Conservation (phyloP, 805 yeast genomes). For the Pichia paraexigua region DNA sequence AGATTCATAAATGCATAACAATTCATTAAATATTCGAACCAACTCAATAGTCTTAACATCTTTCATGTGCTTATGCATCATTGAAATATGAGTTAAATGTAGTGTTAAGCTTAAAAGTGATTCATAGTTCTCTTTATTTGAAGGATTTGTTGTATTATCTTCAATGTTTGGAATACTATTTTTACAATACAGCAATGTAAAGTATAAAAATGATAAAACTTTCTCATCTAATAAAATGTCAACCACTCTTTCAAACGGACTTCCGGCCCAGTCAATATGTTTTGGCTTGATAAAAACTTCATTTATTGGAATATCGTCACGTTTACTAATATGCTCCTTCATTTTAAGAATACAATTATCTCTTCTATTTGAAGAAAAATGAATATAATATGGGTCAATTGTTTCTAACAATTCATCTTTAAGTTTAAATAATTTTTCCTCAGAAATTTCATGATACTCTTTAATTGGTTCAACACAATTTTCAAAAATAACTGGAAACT, state of each 20-base stretch:
- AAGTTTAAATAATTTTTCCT: slow-evolving; percentile 48
- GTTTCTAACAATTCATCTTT: slow-evolving; percentile 45
- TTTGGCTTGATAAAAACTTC: slow-evolving; percentile 55
- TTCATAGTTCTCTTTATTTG: slow-evolving; percentile 30
- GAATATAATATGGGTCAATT: slow-evolving; percentile 78
- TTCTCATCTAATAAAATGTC: slow-evolving; percentile 44
- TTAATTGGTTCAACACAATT: slow-evolving; percentile 48
- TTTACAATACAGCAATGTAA: slow-evolving; percentile 36
- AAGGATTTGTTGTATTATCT: slow-evolving; percentile 16
- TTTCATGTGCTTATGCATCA: slow-evolving; percentile 6
- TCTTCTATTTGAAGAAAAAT: slow-evolving; percentile 66
- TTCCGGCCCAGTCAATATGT: slow-evolving; percentile 29
- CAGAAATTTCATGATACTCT: slow-evolving; percentile 21
- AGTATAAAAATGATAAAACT: slow-evolving; percentile 47
- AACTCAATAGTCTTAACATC: slow-evolving; percentile 6
- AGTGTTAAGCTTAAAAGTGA: slow-evolving; percentile 49
- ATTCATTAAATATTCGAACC: not conserved
- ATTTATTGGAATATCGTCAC: slow-evolving; percentile 22
- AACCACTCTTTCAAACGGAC: slow-evolving; percentile 38
- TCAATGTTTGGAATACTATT: not conserved
- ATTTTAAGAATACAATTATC: slow-evolving; percentile 73
- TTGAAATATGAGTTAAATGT: slow-evolving; percentile 61
- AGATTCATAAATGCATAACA: slow-evolving; percentile 4
- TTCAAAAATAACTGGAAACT: slow-evolving; percentile 55
- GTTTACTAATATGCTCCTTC: slow-evolving; percentile 40